Evolutionary conservation across 106 monocot species (phyloP), one percentile per base, ranked within the genome.

Genomic region (Triglochin maritima): DNA sequence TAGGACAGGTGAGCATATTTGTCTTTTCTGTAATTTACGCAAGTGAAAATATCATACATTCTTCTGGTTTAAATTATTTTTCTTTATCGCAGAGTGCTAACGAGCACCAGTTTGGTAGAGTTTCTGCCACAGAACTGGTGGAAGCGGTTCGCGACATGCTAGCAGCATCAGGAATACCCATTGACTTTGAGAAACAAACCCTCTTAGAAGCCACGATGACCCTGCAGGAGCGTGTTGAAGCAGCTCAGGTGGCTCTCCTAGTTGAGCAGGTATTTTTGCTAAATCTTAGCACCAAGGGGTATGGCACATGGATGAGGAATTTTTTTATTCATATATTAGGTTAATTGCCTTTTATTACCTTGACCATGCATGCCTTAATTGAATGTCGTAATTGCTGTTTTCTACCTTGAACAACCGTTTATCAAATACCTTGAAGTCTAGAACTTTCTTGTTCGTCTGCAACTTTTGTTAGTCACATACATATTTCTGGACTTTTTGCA

Each of bases 141-240:
- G 85, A 89, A 66, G 98, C 91, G 45, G 88, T 98, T 52, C 81
- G 86, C 64, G 98, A 98, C 72, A 88, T 98, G 91, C 86, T 98
- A 61, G 88, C 80, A 46, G 78, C 86, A 66, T 88, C 88, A 46
- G 91, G 98, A 45, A 78, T 98, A 51, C 79, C 75, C 68, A 67
- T 98, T 65, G 88, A 92, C 75, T 48, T 77, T 69, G 88, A 86
- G 80, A 88, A 88, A 59, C 85, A 92, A 63, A 66, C 84, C n/a
- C 77, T 98, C 10, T 74, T 98, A 17, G 81, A 88, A 60, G 75
- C 78, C 41, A 92, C 79, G 68, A 73, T 98, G 12, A 72, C 74
- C 72, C 78, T 98, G 49, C 88, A 98, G 81, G 98, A 98, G 67
- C 80, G 88, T 69, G 77, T 92, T 47, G 84, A 89, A 72, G 86